phyloP scores from a whole-genome alignment of 495 filamentous ascomycete species.

The Daldinia concentrica region DNA sequence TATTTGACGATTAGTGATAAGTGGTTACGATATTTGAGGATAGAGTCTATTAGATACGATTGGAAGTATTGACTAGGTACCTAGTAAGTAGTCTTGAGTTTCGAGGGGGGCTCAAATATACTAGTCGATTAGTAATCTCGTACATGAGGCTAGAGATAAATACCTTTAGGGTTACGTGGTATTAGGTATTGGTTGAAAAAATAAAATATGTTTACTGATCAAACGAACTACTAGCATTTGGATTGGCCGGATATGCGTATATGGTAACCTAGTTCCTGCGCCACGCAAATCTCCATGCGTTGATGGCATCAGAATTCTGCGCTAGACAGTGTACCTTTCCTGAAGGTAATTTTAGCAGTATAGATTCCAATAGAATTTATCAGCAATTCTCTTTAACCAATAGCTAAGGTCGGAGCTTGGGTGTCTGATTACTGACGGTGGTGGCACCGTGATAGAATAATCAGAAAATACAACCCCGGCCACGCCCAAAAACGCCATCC shows the following conservation, averaged over 20 bases:
- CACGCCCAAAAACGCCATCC: neutral
- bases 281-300: neutral
- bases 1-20: no score
- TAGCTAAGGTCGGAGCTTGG: neutral
- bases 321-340: neutral
- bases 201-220: neutral
- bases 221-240: neutral
- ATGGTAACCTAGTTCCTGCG: neutral
- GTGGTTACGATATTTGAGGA: no score
- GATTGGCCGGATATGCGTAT: neutral
- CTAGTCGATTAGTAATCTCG: neutral
- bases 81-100: no score
- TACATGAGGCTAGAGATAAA: neutral
- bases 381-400: neutral
- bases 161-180: neutral
- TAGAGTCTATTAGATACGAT: no score
- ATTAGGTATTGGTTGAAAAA: neutral
- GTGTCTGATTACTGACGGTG: slow-evolving; percentile 17
- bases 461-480: slow-evolving; percentile 29
- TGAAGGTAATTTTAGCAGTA: neutral
- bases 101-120: neutral
- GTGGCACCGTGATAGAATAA: slow-evolving; percentile 40
- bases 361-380: neutral
- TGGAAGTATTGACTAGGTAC: neutral
- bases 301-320: neutral